Base-by-base conservation (phyloP, 2,329 filamentous ascomycete genomes). In the Lachnum nothofagi region DNA sequence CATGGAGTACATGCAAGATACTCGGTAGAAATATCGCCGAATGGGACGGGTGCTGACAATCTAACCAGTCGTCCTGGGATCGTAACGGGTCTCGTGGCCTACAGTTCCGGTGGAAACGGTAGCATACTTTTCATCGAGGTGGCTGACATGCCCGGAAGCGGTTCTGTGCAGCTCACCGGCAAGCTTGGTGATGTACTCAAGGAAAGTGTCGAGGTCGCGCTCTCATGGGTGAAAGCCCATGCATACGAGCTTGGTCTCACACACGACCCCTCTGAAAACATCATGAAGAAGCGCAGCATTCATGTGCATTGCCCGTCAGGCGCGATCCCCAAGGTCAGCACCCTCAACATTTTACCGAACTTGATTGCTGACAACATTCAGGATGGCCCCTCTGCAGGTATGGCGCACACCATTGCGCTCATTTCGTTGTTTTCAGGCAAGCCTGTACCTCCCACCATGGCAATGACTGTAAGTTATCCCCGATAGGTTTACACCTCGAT, bases 41-140 rank as follows among this genome's bases (percentile, higher is more conserved):
- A 6, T 52, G 43, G 46, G 31, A 41, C 23, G 38, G 33, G 41
- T 54, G 51, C 60, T 58, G 44, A 58, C 45, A 48, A 38, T 42
- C 65, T 37, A 41, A 42, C 12, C 43, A 76, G 79, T 57, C 83
- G 90, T 16, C 91, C 93, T 1, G 93, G 93, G 48, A 87, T 98
- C 48, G 91, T 98, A 31, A 98, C 93, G 0, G 93, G 93, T 12
- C 83, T 98, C 25, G 93, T 98, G 14, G 93, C 93, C 7, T 98
- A 96, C 72, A 89, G 85, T 63, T 86, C 85, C 3, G 91, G 93
- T 42, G 90, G 90, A 41, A 91, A 96, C 67, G 93, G 93, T 54
- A 91, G 87, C 64, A 98, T 98, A 62, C 78, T 98, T 48, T 98
- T 98, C 74, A 98, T 98, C 61, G 93, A 98, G 70, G 89, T 96